Evolutionary conservation across 768 basidiomycete genomes (phyloP), one percentile per base, ranked within the genome.

Genomic region (Boletus reticulatus): DNA sequence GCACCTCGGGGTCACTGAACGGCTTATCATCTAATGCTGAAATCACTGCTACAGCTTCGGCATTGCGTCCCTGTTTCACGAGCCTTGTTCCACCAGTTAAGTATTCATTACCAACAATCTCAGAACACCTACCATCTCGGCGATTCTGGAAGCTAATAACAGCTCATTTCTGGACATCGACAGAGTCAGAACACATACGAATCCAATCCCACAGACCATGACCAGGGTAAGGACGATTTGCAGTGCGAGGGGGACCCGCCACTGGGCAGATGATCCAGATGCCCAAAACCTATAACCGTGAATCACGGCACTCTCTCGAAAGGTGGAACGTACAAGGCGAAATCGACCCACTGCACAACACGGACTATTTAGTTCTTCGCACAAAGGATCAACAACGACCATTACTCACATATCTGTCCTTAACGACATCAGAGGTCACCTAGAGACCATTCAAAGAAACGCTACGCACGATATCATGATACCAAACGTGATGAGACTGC

Each of bases 161-260:
- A 2, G 42, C 53, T 56, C 31, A 62, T 16, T 22, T 34, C 34
- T 20, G 43, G 37, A 37, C 42, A 45, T 32, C 4, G 27, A 41
- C 1, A 34, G 19, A 9, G 3, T 20, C 17, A n/a, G 19, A 20
- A 13, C 50, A 76, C 82, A 56, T 62, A 80, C 82, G 62, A 79
- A 81, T 47, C 70, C 68, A 16, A 82, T 67, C 6, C 65, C 62
- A 54, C 72, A 60, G 43, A 83, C 72, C 79, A 84, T 81, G 38
- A 82, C 67, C 10, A 85, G 50, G 0, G 84, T 81, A 22, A 85
- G 75, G 22, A 81, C 32, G 42, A 83, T 82, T 59, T 87, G 84
- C 19, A 86, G 63, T 2, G 83, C 82, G 17, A 86, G 78, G 5
- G 85, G 84, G 14, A 82, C 80, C 57, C 85, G 73, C 84, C 84